These are phyloP conservation scores for Sugiyamaella neomexicana DNA, from an alignment of 1,139 yeast genomes.

Conservation along the genomic window DNA sequence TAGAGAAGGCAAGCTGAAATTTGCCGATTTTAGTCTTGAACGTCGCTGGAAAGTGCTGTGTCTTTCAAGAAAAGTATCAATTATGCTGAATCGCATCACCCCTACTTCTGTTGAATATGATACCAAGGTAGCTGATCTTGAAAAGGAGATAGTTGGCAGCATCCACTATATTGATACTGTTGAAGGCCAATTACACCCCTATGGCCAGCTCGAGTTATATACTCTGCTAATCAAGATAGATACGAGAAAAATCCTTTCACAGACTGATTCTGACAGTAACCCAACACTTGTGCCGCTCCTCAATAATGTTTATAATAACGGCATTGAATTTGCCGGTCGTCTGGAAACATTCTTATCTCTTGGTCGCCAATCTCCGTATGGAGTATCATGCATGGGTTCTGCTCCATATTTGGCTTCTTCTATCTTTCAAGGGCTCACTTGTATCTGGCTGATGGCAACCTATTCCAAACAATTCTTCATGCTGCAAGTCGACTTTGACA, in stretches of 20 bases:
- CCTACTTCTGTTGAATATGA: not conserved
- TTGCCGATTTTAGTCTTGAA: constrained; percentile 12
- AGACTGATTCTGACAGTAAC: not conserved
- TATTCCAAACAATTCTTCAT: constrained; percentile 12
- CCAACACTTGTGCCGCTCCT: not conserved
- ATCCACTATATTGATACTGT: constrained; percentile 8
- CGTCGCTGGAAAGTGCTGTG: constrained; percentile 16
- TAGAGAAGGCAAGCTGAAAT: constrained; percentile 12
- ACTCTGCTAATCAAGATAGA: constrained; percentile 6
- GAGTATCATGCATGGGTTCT: constrained; percentile 15
- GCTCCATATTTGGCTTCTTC: constrained; percentile 13
- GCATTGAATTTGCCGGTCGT: constrained; percentile 9
- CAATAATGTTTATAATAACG: not conserved
- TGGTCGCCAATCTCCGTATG: constrained; percentile 14
- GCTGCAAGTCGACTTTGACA: constrained; percentile 11
- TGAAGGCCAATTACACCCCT: constrained; percentile 15
- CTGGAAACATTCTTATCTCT: constrained; percentile 12
- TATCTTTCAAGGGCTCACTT: constrained; percentile 15
- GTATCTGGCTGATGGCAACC: constrained; percentile 15
- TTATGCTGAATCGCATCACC: not conserved
- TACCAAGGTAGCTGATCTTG: constrained; percentile 1
- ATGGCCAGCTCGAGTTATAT: constrained; percentile 16
- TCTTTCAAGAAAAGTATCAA: constrained; percentile 9
- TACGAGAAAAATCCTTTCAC: constrained; percentile 11
- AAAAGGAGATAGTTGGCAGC: constrained; percentile 7